Evolutionary conservation across 768 basidiomycete genomes (phyloP), one percentile per base, ranked within the genome.

Genomic region (Lyophyllum semitale): DNA sequence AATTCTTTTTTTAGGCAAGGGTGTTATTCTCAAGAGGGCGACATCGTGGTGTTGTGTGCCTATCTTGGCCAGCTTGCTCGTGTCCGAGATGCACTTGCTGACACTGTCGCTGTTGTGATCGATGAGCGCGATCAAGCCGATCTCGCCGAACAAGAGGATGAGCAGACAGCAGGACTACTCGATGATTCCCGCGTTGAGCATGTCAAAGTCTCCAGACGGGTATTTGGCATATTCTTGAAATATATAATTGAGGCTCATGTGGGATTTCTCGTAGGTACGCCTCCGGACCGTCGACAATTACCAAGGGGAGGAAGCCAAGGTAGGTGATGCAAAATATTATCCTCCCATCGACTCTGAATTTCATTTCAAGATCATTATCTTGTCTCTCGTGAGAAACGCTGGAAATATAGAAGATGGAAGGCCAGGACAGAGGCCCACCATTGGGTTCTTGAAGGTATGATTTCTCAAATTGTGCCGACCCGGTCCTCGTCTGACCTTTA

Each of bases 261-360:
- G 43, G 44, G 41, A 25, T 13, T 50, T 13, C 15, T 47, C 2
- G 0, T 45, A 89, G 88, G 81, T 90, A 38, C 78, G 81, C 8
- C 72, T 92, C 5, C 80, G 90, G 5, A 91, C 89, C 0, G 81
- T 92, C 1, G 89, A 93, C 58, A 90, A 86, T 47, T 92, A 83
- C 63, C 91, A 92, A 68, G 90, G 89, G 2, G 83, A 87, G 55
- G 88, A 89, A 71, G 85, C 81, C 1, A 81, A 77, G 63, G 83
- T 81, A 59, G 26, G 53, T 20, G 18, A 13, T 12, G 26, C 44
- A 29, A 20, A 11, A 26, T 37, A 6, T 9, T 9, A 52, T n/a
- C 15, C 30, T 22, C 15, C 20, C 20, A 2, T 22, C 17, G 15
- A 38, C 12, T 3, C 37, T 32, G 7, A 37, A 43, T 17, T 46